A percentile compares a stretch with the other conserved stretches of the same genome.
These are phyloP conservation scores for Rhododendron henanense DNA, from an alignment of 148 eudicot species.

Conservation along the genomic window DNA sequence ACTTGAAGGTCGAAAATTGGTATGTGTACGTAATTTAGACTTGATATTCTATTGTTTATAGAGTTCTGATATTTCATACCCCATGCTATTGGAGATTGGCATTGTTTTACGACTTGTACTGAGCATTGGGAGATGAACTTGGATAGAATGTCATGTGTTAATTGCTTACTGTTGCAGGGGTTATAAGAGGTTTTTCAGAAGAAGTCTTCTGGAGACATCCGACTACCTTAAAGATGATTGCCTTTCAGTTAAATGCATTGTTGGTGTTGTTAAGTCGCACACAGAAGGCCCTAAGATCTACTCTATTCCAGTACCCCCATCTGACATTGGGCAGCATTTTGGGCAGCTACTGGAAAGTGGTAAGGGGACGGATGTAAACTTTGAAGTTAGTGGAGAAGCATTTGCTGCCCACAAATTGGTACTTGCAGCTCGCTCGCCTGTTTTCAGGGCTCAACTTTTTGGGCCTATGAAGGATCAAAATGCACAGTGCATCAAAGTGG, in stretches of 20 bases:
- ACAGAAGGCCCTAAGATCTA: conserved; percentile 35
- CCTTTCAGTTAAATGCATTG: conserved; percentile 33
- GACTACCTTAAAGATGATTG: conserved; percentile 45
- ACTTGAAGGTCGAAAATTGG: neutral
- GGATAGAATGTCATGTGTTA: neutral
- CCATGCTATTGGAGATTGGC: neutral
- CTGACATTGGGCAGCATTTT: conserved; percentile 40
- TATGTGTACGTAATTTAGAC: neutral
- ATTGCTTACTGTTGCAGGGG: conserved; percentile 29
- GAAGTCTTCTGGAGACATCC: conserved; percentile 34
- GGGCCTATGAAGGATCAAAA: conserved; percentile 44
- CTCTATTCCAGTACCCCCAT: conserved; percentile 28
- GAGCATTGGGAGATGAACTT: neutral
- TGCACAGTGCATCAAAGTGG: conserved; percentile 30
- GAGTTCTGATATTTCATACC: neutral
- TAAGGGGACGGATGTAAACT: conserved; percentile 27
- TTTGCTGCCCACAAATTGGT: conserved; percentile 42
- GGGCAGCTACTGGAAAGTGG: conserved; percentile 34
- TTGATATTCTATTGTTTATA: neutral
- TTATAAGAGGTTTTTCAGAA: conserved; percentile 35
- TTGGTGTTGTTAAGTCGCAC: conserved; percentile 37
- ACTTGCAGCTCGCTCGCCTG: conserved; percentile 49
- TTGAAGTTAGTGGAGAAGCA: conserved; percentile 37
- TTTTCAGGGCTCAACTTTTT: conserved; percentile 47
- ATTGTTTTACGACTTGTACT: neutral